Conservation (phyloP, 1,139 yeast species). For the Suhomyces bokatorum region DNA sequence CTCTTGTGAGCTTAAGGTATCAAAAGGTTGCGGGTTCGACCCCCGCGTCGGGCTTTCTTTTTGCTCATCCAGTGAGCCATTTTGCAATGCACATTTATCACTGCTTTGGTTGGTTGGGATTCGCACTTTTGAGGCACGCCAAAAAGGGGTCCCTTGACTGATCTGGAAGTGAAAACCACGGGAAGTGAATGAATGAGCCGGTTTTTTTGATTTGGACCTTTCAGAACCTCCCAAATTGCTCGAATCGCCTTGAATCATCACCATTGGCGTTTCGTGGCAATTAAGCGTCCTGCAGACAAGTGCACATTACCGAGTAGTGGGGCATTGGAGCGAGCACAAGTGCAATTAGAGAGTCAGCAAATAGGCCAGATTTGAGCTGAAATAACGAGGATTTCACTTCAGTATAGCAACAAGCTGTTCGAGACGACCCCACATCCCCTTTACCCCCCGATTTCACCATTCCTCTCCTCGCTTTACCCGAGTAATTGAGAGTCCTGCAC, state of each 20-base stretch:
- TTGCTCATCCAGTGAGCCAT: background rate
- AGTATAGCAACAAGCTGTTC: no score
- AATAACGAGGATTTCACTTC: no score
- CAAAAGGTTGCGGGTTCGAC: slow-evolving; percentile 55
- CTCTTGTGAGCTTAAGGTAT: slow-evolving; percentile 17
- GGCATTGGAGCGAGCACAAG: no score
- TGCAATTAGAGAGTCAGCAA: no score
- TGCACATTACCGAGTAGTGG: no score
- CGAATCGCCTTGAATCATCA: no score
- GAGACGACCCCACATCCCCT: background rate
- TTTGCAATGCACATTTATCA: background rate
- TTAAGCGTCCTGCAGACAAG: no score
- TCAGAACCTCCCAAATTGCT: no score
- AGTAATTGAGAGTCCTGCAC: background rate
- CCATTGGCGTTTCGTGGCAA: no score
- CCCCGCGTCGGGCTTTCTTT: slow-evolving; percentile 48
- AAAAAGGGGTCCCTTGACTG: background rate
- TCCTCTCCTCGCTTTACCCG: background rate
- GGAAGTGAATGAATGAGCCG: background rate
- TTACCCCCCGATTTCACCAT: background rate
- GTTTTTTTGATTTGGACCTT: no score
- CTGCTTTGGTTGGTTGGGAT: background rate
- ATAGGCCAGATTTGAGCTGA: no score
- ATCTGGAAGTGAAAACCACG: background rate
- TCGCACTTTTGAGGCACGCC: background rate